Conservation (phyloP, 2,329 filamentous ascomycete genomes). For the Neonectria coccinea region DNA sequence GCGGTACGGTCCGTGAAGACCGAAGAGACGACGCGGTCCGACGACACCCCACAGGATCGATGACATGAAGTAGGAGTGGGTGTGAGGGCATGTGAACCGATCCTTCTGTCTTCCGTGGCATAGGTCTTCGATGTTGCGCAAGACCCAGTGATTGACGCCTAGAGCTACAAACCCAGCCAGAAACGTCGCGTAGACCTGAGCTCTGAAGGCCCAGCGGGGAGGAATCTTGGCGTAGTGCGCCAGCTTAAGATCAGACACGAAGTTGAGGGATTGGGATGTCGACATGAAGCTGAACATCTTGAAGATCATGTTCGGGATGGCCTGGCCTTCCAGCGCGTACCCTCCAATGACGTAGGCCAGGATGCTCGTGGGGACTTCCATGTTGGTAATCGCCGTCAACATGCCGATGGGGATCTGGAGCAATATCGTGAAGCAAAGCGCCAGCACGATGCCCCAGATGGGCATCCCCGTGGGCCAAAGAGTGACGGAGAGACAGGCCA, state of each 20-base stretch:
- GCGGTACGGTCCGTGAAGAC: slow-evolving; percentile 33
- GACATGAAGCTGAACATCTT: slow-evolving; percentile 75
- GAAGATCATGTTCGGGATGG: slow-evolving; percentile 78
- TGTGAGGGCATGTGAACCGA: slow-evolving; percentile 63
- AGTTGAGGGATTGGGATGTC: slow-evolving; percentile 70
- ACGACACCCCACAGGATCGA: slow-evolving; percentile 77
- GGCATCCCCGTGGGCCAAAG: slow-evolving; percentile 64
- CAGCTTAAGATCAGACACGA: slow-evolving; percentile 70
- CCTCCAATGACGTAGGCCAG: slow-evolving; percentile 75
- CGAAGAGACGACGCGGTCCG: slow-evolving; percentile 73
- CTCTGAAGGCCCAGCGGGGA: slow-evolving; percentile 65
- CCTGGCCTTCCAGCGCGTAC: slow-evolving; percentile 73
- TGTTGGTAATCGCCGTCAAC: slow-evolving; percentile 66
- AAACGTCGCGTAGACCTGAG: slow-evolving; percentile 65
- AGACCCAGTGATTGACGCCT: slow-evolving; percentile 70
- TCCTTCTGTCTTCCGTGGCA: slow-evolving; percentile 64
- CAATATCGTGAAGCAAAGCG: slow-evolving; percentile 62
- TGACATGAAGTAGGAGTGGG: slow-evolving; percentile 68
- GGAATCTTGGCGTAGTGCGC: slow-evolving; percentile 73
- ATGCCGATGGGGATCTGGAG: slow-evolving; percentile 68
- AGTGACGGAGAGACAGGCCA: slow-evolving; percentile 52
- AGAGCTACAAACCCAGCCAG: slow-evolving; percentile 68
- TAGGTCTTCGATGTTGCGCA: slow-evolving; percentile 66
- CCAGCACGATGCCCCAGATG: slow-evolving; percentile 63
- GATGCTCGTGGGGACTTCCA: slow-evolving; percentile 71